Conservation (phyloP, 2,329 filamentous ascomycete species). For the Calonectria pseudoturangicola region DNA sequence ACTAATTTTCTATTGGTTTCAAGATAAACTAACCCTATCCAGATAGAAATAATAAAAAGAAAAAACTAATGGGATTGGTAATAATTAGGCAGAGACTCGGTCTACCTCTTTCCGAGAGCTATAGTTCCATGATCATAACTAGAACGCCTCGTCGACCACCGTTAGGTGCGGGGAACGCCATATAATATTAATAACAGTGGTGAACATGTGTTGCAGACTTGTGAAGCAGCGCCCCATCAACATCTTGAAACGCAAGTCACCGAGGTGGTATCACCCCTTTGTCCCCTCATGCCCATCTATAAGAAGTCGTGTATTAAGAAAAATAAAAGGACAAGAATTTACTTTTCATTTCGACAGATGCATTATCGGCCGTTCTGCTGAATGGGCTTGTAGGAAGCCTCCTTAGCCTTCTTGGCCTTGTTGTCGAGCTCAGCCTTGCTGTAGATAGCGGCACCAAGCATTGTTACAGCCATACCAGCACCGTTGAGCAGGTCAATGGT, state of each 20-base stretch:
- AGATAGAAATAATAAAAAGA: conserved; percentile 45
- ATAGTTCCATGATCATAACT: conserved; percentile 54
- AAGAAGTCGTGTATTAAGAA: conserved; percentile 54
- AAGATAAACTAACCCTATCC: conserved; percentile 51
- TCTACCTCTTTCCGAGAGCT: conserved; percentile 48
- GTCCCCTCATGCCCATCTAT: conserved; percentile 50
- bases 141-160: conserved; percentile 45
- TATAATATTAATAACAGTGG: conserved; percentile 46
- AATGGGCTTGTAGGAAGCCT: conserved; percentile 60
- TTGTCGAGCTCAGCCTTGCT: conserved; percentile 74
- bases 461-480: conserved; percentile 73
- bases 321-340: conserved; percentile 45
- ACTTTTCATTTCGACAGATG: conserved; percentile 34
- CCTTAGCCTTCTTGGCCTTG: conserved; percentile 60
- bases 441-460: conserved; percentile 74
- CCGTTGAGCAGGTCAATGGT: conserved; percentile 71
- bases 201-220: conserved; percentile 38
- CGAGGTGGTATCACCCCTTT: conserved; percentile 45
- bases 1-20: conserved; percentile 45
- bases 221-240: conserved; percentile 29
- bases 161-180: conserved; percentile 36
- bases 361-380: conserved; percentile 56
- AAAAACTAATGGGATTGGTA: conserved; percentile 44
- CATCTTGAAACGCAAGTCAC: conserved; percentile 42
- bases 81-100: conserved; percentile 45